Base-by-base conservation (phyloP, 176 grass and related monocot genomes). In the Rhynchospora pubera region DNA sequence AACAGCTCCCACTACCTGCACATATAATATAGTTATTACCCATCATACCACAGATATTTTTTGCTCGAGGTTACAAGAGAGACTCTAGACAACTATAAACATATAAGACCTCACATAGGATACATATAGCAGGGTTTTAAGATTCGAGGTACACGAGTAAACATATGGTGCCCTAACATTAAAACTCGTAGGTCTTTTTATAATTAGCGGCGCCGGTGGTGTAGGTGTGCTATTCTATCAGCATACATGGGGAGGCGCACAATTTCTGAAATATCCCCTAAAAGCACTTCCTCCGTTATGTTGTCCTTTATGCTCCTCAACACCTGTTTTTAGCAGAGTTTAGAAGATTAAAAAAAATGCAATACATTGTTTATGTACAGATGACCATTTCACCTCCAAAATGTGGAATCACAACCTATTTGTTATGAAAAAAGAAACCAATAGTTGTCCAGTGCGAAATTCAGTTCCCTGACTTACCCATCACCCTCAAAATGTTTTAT, bases 221-320 rank as follows among this genome's bases (percentile, higher is more conserved):
- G 87, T 42, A 59, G 82, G 34, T 87, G 88, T 21, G 85, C 79
- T 65, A 80, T 89, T 73, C 91, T 87, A 65, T 93, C 91, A 16
- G 83, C 88, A 52, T 93, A 93, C 91, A 93, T 93, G 0, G 91
- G 91, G 57, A 90, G 91, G 67, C 81, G 63, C 60, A 83, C 89
- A 39, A 93, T 93, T 79, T 90, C 88, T 9, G 42, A 62, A 23
- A 93, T 93, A 32, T 93, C 91, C 11, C 76, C 81, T 47, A 93
- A 67, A 67, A 93, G 91, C 80, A 90, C 84, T 16, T 93, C 91
- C 89, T 90, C 87, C 11, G 91, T 94, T 58, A 94, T 94, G 61
- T 94, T 94, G 62, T 94, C 91, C 3, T 88, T 87, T 77, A 94
- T 94, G 87, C 91, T 94, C 82, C 91, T 90, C 89, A 94, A 85